Evolutionary conservation across 148 eudicot species (phyloP).

Genomic region (Persicaria maculosa): DNA sequence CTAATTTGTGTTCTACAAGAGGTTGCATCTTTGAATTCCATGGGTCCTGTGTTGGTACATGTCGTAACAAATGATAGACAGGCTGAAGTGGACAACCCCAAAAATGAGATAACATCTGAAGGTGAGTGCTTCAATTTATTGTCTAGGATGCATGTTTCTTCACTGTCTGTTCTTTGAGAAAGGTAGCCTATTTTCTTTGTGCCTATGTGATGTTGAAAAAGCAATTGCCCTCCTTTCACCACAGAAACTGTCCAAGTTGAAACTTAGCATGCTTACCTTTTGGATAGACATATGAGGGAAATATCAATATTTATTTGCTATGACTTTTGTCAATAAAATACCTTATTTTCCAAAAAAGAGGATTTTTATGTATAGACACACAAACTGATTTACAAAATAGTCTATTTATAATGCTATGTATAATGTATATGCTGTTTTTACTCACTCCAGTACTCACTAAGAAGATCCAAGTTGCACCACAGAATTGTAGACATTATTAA

Average conservation of each 20-base stretch:
- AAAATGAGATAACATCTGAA: conserved; percentile 15
- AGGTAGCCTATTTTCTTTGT: neutral
- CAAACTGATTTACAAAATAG: too few relatives aligned
- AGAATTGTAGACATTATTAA: neutral
- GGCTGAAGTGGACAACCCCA: conserved; percentile 21
- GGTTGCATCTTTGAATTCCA: conserved; percentile 83
- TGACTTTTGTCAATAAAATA: neutral
- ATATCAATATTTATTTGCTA: neutral
- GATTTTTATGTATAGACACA: neutral
- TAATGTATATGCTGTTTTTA: too few relatives aligned
- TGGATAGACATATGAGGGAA: neutral
- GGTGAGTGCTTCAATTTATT: conserved; percentile 22
- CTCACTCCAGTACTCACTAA: neutral
- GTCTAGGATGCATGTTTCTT: conserved; percentile 4
- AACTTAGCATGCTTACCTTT: neutral
- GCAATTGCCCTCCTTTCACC: neutral
- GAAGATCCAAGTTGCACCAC: neutral
- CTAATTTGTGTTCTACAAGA: conserved; percentile 73
- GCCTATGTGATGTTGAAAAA: neutral
- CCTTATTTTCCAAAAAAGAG: neutral
- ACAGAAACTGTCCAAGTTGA: neutral
- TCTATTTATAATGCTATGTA: too few relatives aligned
- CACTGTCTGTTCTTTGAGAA: neutral
- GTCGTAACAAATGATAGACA: conserved; percentile 62
- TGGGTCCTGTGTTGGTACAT: conserved; percentile 88